phyloP scores from a whole-genome alignment of 345 rosid genomes.

The Acer saccharum region DNA sequence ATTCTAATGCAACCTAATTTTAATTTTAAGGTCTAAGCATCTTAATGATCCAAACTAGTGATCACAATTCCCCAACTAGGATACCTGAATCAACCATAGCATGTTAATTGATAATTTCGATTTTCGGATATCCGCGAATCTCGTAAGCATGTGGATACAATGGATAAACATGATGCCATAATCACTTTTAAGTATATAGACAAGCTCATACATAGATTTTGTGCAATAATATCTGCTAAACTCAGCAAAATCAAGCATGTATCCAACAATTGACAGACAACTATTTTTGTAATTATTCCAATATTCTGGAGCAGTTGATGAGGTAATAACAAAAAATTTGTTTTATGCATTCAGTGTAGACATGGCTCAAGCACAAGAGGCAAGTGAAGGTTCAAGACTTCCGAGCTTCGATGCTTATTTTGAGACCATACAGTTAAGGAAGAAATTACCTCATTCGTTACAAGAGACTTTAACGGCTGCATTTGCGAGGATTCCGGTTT shows the following conservation, averaged over 20 bases:
- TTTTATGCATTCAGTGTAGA: slow-evolving; percentile 9
- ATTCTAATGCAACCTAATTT: no score
- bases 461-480: slow-evolving; percentile 79
- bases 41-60: no score
- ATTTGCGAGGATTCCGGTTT: slow-evolving; percentile 68
- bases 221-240: not conserved
- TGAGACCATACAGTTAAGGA: slow-evolving; percentile 66
- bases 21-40: no score
- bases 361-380: slow-evolving; percentile 42
- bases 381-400: slow-evolving; percentile 31
- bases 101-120: no score
- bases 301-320: not conserved
- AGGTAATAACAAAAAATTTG: not conserved
- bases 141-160: no score
- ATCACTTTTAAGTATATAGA: no score
- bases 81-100: no score
- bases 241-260: no score
- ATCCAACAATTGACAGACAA: not conserved
- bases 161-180: no score
- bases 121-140: no score
- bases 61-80: no score
- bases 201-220: not conserved
- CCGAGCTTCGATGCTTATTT: slow-evolving; percentile 71
- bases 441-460: slow-evolving; percentile 64
- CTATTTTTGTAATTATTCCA: not conserved